Evolutionary conservation across 371 early-diverging fungal genomes (phyloP).

Genomic region (Syncephalastrum contaminatum): DNA sequence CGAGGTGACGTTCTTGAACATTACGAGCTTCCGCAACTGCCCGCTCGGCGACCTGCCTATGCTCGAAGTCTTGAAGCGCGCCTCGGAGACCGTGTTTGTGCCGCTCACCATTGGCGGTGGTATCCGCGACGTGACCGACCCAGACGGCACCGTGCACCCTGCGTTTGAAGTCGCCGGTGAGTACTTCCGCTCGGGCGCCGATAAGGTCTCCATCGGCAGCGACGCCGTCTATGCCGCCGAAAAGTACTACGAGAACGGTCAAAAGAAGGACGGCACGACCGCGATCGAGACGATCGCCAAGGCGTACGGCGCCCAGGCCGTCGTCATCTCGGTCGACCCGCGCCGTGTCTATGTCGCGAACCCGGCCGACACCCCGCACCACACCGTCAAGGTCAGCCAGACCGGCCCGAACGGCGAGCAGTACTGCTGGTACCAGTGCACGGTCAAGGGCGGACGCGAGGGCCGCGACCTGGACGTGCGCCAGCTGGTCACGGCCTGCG

Average conservation of each 20-base stretch:
- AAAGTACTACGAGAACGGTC: conserved; percentile 60
- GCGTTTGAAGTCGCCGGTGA: conserved; percentile 94
- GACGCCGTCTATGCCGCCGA: conserved; percentile 98
- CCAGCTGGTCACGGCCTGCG: conserved; percentile 86
- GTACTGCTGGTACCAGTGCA: conserved; percentile 98
- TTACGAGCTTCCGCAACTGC: conserved; percentile 93
- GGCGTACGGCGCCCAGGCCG: conserved; percentile 94
- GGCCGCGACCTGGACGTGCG: conserved; percentile 91
- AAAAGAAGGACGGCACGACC: conserved; percentile 56
- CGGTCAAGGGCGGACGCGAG: conserved; percentile 96
- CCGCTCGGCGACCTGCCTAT: conserved; percentile 92
- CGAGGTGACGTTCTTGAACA: conserved; percentile 96
- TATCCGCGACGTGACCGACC: conserved; percentile 88
- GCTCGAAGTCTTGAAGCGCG: conserved; percentile 85
- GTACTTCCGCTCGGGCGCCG: conserved; percentile 98
- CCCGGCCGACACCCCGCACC: conserved; percentile 77
- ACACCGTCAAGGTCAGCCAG: conserved; percentile 64
- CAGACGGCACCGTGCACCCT: conserved; percentile 75
- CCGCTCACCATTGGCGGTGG: conserved; percentile 98
- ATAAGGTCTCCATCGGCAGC: conserved; percentile 97
- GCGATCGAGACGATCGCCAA: conserved; percentile 93
- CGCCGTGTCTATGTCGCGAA: conserved; percentile 86
- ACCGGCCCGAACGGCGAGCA: conserved; percentile 90
- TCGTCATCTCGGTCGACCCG: conserved; percentile 98
- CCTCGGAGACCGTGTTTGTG: conserved; percentile 93